phyloP scores from a whole-genome alignment of 257 asterid genomes.

The Rauvolfia tetraphylla region DNA sequence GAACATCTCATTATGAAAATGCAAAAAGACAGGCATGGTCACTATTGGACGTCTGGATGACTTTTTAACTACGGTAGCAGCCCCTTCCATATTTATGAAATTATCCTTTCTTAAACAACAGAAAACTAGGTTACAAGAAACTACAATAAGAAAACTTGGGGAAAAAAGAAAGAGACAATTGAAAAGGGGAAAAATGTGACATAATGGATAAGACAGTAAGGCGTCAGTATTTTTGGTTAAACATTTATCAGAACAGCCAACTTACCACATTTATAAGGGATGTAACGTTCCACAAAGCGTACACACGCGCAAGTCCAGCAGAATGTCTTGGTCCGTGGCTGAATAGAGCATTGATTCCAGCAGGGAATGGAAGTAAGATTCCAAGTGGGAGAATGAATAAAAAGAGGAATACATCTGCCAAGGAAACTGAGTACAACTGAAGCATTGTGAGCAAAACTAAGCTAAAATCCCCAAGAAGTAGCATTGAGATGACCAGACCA shows the following conservation, averaged over 20 bases:
- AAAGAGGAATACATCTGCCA: constrained; percentile 79
- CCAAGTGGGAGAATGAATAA: constrained; percentile 86
- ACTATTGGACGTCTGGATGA: not conserved
- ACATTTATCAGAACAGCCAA: constrained; percentile 3
- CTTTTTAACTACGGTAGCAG: not conserved
- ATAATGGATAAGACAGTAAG: not conserved
- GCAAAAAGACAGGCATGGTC: not conserved
- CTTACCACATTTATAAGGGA: constrained; percentile 89
- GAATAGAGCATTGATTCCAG: constrained; percentile 96
- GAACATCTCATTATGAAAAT: not conserved
- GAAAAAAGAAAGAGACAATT: not conserved
- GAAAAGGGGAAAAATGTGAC: not conserved
- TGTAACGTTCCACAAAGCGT: constrained; percentile 91
- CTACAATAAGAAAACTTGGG: not conserved
- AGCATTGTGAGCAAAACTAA: constrained; percentile 92
- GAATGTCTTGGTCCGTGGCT: constrained; percentile 96
- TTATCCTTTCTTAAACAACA: not conserved
- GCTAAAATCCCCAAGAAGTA: constrained; percentile 97
- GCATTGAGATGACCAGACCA: constrained; percentile 87
- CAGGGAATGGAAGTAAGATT: constrained; percentile 89
- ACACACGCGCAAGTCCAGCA: constrained; percentile 93
- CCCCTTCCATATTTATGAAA: not conserved
- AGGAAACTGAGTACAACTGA: constrained; percentile 89
- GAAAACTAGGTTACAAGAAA: too few relatives aligned
- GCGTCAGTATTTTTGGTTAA: not conserved